A percentile compares a stretch with the other conserved stretches of the same genome.
Evolutionary conservation across 352 stramenopile genomes (phyloP).

Genomic region (Pythium phragmitis): DNA sequence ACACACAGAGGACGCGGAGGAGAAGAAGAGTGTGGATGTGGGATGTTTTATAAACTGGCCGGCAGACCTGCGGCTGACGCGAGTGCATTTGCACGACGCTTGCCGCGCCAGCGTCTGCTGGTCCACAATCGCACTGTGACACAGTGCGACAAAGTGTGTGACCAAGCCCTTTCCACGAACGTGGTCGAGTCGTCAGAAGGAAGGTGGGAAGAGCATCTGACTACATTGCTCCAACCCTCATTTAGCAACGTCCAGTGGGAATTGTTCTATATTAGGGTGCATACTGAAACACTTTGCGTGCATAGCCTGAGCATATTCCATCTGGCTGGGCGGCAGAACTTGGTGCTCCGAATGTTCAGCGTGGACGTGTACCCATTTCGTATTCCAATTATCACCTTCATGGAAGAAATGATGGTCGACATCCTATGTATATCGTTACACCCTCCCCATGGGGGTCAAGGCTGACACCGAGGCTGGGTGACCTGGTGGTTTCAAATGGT

Average conservation of each 20-base stretch:
- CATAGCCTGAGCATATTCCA: background rate
- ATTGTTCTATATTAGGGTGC: background rate
- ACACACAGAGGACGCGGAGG: background rate
- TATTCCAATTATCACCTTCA: no score
- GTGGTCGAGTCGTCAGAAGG: slow-evolving; percentile 2
- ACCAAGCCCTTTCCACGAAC: slow-evolving; percentile 15
- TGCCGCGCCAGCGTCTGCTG: background rate
- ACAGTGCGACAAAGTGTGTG: background rate
- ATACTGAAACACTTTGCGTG: background rate
- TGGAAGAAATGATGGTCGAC: no score
- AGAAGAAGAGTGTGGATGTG: background rate
- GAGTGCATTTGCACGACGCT: background rate
- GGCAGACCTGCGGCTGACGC: background rate
- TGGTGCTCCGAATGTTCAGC: slow-evolving; percentile 16
- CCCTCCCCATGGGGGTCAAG: no score
- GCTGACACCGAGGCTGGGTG: no score
- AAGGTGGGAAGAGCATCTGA: slow-evolving; percentile 8
- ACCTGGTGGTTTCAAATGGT: no score
- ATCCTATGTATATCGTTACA: no score
- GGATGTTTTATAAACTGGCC: slow-evolving; percentile 1
- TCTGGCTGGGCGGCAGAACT: slow-evolving; percentile 9
- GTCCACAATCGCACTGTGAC: slow-evolving; percentile 6
- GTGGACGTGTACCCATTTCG: background rate
- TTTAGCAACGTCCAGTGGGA: background rate
- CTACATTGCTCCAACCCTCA: slow-evolving; percentile 1